Conservation (phyloP, 495 filamentous ascomycete genomes). For the Zalerion maritima region DNA sequence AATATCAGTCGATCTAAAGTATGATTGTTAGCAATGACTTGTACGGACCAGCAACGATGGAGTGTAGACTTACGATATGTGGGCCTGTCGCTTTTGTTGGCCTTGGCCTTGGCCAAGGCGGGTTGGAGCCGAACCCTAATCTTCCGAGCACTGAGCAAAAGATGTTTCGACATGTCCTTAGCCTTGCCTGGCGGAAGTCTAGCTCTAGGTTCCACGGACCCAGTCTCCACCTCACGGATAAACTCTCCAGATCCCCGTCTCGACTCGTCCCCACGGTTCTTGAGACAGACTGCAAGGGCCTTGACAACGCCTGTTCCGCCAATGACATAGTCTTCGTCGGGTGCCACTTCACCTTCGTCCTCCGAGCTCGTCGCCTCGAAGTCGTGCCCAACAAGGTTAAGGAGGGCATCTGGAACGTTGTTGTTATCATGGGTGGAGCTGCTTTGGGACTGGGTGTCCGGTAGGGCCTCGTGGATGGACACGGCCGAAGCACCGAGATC, state of each 20-base stretch:
- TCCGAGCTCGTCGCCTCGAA: conserved; percentile 43
- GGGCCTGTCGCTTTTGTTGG: conserved; percentile 35
- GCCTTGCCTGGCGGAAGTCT: conserved; percentile 44
- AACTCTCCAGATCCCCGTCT: conserved; percentile 32
- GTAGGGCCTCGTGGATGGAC: conserved; percentile 14
- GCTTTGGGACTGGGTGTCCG: conserved; percentile 18
- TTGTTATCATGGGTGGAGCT: too few relatives aligned
- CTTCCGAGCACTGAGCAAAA: conserved; percentile 72
- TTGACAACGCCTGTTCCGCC: conserved; percentile 92
- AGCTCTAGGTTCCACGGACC: conserved; percentile 6
- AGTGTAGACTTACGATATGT: conserved; percentile 54
- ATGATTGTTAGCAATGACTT: conserved; percentile 11
- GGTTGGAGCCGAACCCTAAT: conserved; percentile 74
- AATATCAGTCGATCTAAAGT: conserved; percentile 69
- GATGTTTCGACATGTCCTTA: conserved; percentile 81
- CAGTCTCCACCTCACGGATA: conserved; percentile 23
- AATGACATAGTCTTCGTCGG: conserved; percentile 90
- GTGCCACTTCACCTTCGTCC: conserved; percentile 55
- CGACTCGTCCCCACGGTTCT: conserved; percentile 51
- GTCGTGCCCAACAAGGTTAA: conserved; percentile 46
- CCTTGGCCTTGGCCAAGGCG: conserved; percentile 60
- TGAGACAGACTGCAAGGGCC: conserved; percentile 76
- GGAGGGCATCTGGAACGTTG: conserved; percentile 36
- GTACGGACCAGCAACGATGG: neutral
- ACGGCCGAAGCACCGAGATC: conserved; percentile 20